A percentile compares a stretch with the other conserved stretches of the same genome.
These are phyloP conservation scores for Ganoderma lucidum DNA, from an alignment of 1,284 basidiomycete genomes.

Conservation along the genomic window DNA sequence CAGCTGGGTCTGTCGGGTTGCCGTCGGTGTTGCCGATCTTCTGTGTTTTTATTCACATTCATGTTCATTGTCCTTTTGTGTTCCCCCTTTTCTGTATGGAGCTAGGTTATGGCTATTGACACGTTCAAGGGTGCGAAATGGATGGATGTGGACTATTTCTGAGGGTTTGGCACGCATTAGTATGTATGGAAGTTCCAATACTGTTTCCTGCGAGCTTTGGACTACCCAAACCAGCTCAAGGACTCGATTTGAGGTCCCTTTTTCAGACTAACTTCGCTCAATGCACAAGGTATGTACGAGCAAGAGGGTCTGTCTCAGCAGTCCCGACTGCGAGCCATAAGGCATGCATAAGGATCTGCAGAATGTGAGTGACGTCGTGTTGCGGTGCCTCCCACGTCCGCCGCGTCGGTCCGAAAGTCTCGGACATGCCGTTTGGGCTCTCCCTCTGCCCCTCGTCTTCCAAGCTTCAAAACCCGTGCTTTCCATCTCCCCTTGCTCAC, in stretches of 20 bases:
- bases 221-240: no score
- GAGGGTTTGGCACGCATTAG: not conserved
- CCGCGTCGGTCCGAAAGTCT: not conserved
- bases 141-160: not conserved
- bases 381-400: not conserved
- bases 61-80: constrained; percentile 35
- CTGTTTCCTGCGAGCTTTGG: not conserved
- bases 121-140: constrained; percentile 3
- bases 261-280: no score
- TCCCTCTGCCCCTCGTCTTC: not conserved
- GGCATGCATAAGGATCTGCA: no score
- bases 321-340: no score
- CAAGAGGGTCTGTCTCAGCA: no score
- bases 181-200: not conserved
- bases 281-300: no score
- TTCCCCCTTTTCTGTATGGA: constrained; percentile 29
- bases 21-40: constrained; percentile 24
- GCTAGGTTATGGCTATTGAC: constrained; percentile 11
- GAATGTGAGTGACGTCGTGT: not conserved
- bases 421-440: constrained; percentile 2
- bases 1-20: constrained; percentile 17
- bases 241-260: no score
- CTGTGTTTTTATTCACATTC: constrained; percentile 33
- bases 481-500: not conserved
- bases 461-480: not conserved